Conservation (phyloP, 768 basidiomycete genomes). For the Rhodotorula graminis region DNA sequence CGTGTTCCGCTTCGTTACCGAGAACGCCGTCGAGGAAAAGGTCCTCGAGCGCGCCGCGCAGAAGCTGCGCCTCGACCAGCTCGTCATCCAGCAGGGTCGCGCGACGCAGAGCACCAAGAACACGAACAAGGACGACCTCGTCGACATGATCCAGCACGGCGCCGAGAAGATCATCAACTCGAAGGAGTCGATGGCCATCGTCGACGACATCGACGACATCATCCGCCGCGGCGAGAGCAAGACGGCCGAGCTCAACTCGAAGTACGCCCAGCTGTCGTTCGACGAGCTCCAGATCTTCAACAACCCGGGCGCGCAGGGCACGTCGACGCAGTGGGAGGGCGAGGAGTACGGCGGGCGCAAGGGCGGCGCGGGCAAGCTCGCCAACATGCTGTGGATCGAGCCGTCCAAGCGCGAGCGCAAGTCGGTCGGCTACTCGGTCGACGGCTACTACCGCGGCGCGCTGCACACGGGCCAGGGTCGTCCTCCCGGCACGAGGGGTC, state of each 20-base stretch:
- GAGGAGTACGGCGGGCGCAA: conserved; percentile 38
- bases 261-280: conserved; percentile 86
- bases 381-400: conserved; percentile 57
- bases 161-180: conserved; percentile 93
- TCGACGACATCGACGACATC: conserved; percentile 90
- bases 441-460: conserved; percentile 90
- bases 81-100: conserved; percentile 93
- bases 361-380: conserved; percentile 29
- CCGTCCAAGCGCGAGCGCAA: conserved; percentile 91
- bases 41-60: conserved; percentile 93
- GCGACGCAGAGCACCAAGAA: conserved; percentile 67
- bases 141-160: conserved; percentile 98
- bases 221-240: conserved; percentile 74
- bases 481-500: conserved; percentile 69
- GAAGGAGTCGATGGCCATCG: conserved; percentile 49
- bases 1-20: conserved; percentile 93
- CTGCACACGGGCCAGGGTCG: conserved; percentile 59
- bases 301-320: conserved; percentile 48
- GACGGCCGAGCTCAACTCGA: conserved; percentile 68
- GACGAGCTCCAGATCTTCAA: conserved; percentile 98
- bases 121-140: conserved; percentile 82
- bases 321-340: conserved; percentile 43
- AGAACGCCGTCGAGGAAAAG: conserved; percentile 90
- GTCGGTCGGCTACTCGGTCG: conserved; percentile 77
- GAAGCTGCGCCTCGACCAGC: conserved; percentile 87